Conservation (phyloP, 2,329 filamentous ascomycete genomes). For the Monilinia aucupariae region DNA sequence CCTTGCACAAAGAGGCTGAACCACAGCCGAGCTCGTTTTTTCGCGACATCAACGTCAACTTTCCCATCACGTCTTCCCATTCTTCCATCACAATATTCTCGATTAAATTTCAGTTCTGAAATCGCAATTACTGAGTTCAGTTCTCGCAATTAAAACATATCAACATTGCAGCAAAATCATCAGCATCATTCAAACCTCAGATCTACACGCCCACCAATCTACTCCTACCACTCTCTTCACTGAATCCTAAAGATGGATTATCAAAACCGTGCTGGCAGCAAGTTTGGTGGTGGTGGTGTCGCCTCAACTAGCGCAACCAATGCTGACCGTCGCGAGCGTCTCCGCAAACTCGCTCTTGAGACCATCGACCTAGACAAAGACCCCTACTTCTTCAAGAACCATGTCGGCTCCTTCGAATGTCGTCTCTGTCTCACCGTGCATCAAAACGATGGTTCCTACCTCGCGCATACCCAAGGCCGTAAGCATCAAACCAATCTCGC, state of each 20-base stretch:
- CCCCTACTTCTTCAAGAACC: constrained; percentile 99
- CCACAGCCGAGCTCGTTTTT: constrained; percentile 22
- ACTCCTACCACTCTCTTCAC: background rate
- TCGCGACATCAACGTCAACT: constrained; percentile 14
- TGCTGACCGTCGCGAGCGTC: constrained; percentile 91
- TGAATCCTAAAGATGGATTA: constrained; percentile 54
- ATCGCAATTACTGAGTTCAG: background rate
- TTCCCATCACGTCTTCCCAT: constrained; percentile 6
- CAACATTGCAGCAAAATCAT: background rate
- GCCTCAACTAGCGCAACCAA: constrained; percentile 91
- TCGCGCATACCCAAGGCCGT: constrained; percentile 95
- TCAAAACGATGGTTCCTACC: constrained; percentile 98
- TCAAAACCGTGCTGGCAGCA: constrained; percentile 92
- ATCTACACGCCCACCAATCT: background rate
- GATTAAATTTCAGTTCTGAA: background rate
- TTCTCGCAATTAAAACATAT: background rate
- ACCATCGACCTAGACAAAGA: constrained; percentile 99
- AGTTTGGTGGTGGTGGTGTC: constrained; percentile 95
- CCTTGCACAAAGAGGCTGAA: constrained; percentile 28
- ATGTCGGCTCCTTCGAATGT: constrained; percentile 96
- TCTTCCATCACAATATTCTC: background rate
- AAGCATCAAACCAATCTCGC: constrained; percentile 99
- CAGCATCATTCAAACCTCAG: background rate
- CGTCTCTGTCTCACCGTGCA: constrained; percentile 94
- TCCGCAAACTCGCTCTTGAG: constrained; percentile 96